Percentiles rank a stretch among this genome's conserved stretches.
These are phyloP conservation scores for Hypoxylon fragiforme DNA, from an alignment of 495 filamentous ascomycete genomes.

Conservation along the genomic window DNA sequence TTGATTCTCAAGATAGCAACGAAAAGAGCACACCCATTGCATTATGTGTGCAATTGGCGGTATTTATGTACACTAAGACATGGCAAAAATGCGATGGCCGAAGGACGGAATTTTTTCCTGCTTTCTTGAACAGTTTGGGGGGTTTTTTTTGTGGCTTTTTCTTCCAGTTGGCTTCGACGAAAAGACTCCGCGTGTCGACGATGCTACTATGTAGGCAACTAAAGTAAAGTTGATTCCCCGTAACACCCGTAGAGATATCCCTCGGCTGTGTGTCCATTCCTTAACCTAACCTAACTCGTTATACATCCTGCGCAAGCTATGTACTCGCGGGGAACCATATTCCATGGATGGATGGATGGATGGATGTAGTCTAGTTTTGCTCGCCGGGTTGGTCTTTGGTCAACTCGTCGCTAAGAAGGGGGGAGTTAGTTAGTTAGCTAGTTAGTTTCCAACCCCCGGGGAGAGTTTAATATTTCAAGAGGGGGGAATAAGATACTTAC, in stretches of 20 bases:
- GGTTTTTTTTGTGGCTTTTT: no score
- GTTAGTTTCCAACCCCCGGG: background rate
- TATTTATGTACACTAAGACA: conserved; percentile 41
- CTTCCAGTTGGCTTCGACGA: no score
- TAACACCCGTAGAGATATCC: no score
- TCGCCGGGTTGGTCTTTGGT: conserved; percentile 70
- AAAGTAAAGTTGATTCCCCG: no score
- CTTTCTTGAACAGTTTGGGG: conserved; percentile 11
- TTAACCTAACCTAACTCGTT: no score
- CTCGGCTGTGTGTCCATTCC: no score
- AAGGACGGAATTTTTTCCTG: conserved; percentile 18
- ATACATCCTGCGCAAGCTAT: no score
- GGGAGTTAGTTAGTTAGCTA: conserved; percentile 27
- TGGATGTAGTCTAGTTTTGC: conserved; percentile 61
- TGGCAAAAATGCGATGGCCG: conserved; percentile 24
- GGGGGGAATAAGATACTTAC: conserved; percentile 56
- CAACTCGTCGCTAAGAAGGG: conserved; percentile 62
- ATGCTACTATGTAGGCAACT: no score
- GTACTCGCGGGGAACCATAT: no score
- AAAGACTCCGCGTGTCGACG: conserved; percentile 19
- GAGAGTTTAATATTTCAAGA: background rate
- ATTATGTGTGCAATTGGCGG: conserved; percentile 6
- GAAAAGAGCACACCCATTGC: conserved; percentile 13
- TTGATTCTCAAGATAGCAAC: conserved; percentile 30
- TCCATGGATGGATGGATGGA: no score